Base-by-base conservation (phyloP, 1,284 basidiomycete genomes). In the Pascua guehoae region DNA sequence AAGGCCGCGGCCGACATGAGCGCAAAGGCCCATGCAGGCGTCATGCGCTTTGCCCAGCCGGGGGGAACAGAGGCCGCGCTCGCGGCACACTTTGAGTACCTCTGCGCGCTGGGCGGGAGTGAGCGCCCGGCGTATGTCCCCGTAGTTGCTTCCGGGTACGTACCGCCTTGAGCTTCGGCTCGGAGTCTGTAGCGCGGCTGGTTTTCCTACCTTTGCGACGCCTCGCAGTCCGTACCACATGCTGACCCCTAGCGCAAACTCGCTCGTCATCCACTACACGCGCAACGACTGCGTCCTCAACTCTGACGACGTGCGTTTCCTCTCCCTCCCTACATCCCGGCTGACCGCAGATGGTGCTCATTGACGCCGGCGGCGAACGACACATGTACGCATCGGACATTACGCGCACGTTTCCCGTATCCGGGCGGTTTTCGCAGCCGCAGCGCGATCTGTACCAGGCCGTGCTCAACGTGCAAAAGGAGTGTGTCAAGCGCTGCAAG, bases 301-400 rank as follows among this genome's bases (percentile, higher is more conserved):
- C 43, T 76, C 84, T 4, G 84, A 81, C n/a, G 91, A 96, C 65
- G 74, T 77, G 49, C 63, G 72, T 62, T 32, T 32, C 24, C 24
- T 32, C 24, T 7, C 24, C 24, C 24, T 7, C 24, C 24, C 24
- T 7, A 3, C 24, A 3, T 3, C 24, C 24, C 24, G 24, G 46
- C 56, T 66, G 51, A 63, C 44, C 8, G 12, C 58, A 76, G 74
- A 79, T 93, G 62, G 81, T 96, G 8, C 80, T 96, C 9, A 84
- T 96, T 56, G 93, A 97, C 65, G 93, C 92, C 1, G 91, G 88
- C 40, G 91, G 89, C 68, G 91, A 93, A 81, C 87, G 86, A 75
- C 86, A 89, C 86, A 91, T 70, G 49, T 98, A 98, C 71, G 91
- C 92, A 2, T 93, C 91, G 44, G 95, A 98, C 74, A 97, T 98